Conservation (phyloP, 371 early-diverging fungal genomes). For the Actinomortierella ambigua region DNA sequence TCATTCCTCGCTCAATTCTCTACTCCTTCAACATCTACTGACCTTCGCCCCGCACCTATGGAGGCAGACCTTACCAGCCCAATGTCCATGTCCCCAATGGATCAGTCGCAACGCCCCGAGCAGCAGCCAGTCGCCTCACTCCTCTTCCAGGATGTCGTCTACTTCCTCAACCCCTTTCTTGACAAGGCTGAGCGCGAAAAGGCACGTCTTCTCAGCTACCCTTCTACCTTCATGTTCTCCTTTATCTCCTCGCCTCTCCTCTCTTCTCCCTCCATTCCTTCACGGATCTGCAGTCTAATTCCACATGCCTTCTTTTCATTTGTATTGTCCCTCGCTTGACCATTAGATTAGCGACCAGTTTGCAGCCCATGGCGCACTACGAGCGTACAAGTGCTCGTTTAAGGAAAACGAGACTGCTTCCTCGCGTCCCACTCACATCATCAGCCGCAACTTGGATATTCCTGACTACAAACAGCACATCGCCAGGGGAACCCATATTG, state of each 20-base stretch:
- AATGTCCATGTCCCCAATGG: not conserved
- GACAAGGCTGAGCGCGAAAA: constrained; percentile 7
- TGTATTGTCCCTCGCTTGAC: not conserved
- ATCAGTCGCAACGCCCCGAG: not conserved
- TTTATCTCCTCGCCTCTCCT: not conserved
- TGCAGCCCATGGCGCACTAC: constrained; percentile 20
- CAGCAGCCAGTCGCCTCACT: not conserved
- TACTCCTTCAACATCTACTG: too few relatives aligned
- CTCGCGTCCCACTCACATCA: constrained; percentile 31
- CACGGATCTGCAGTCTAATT: constrained; percentile 18
- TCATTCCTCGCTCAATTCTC: too few relatives aligned
- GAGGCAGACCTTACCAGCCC: not conserved
- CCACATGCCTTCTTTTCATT: not conserved
- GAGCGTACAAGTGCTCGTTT: not conserved
- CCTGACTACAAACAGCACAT: constrained; percentile 33
- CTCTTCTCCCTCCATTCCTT: not conserved
- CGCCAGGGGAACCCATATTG: constrained; percentile 38
- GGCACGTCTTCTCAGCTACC: constrained; percentile 8
- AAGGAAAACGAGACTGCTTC: not conserved
- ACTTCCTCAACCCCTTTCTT: constrained; percentile 35
- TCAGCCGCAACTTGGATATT: constrained; percentile 30
- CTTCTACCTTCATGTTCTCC: not conserved
- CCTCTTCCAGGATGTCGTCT: constrained; percentile 28
- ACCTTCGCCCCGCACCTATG: not conserved
- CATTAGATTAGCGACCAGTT: constrained; percentile 15